Conservation (phyloP, 208 protist species). For the Entamoeba invadens region DNA sequence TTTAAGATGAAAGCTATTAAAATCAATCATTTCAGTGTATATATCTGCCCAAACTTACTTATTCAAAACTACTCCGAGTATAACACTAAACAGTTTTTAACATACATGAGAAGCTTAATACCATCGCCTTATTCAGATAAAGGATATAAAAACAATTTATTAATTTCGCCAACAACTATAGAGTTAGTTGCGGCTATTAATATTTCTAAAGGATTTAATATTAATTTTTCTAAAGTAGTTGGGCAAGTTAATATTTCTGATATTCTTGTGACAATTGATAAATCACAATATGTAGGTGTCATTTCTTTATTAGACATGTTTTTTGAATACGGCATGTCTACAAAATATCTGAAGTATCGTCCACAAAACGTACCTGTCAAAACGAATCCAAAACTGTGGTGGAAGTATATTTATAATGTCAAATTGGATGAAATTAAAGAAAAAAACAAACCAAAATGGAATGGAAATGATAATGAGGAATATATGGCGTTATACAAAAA, state of each 20-base stretch:
- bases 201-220: conserved; percentile 2
- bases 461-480: background rate
- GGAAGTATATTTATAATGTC: background rate
- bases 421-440: background rate
- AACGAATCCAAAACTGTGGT: background rate
- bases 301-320: background rate
- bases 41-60: background rate
- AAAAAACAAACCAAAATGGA: background rate
- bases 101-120: background rate
- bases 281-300: background rate
- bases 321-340: background rate
- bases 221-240: background rate
- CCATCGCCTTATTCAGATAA: background rate
- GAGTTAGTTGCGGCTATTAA: background rate
- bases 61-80: background rate
- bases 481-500: background rate
- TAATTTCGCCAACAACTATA: background rate
- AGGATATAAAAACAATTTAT: background rate
- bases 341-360: background rate
- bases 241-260: background rate
- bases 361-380: background rate
- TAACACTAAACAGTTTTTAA: background rate
- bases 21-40: background rate
- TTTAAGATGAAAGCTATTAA: background rate
- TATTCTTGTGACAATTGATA: background rate